Conservation (phyloP, 2,329 filamentous ascomycete species). For the Fusarium ramigenum region DNA sequence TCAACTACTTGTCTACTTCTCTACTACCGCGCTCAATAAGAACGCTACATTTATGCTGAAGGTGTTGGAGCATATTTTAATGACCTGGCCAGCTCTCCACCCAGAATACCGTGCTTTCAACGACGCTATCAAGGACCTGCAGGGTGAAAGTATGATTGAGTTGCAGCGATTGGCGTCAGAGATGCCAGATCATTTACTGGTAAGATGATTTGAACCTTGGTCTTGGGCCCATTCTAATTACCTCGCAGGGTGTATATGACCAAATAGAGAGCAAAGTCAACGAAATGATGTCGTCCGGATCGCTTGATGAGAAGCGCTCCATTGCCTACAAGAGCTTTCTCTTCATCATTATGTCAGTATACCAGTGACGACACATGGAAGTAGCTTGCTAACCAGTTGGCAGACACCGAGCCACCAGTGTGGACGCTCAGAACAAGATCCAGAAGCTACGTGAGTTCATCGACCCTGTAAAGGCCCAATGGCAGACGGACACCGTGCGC, state of each 20-base stretch:
- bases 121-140: conserved; percentile 89
- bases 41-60: conserved; percentile 85
- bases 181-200: conserved; percentile 89
- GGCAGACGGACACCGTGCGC: conserved; percentile 77
- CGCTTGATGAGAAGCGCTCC: conserved; percentile 82
- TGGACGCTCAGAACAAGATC: conserved; percentile 77
- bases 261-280: conserved; percentile 85
- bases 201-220: conserved; percentile 49
- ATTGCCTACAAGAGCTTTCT: conserved; percentile 90
- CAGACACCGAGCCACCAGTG: conserved; percentile 80
- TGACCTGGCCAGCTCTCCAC: conserved; percentile 79
- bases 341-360: conserved; percentile 83
- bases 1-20: conserved; percentile 85
- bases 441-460: conserved; percentile 80
- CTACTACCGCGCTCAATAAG: conserved; percentile 80
- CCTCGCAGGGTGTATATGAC: conserved; percentile 77
- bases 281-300: conserved; percentile 77
- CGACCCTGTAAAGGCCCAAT: conserved; percentile 81
- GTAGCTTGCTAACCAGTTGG: conserved; percentile 4
- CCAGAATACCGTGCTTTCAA: conserved; percentile 78
- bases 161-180: conserved; percentile 87
- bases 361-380: neutral
- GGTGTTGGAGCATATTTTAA: conserved; percentile 89
- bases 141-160: conserved; percentile 85
- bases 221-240: conserved; percentile 2